Evolutionary conservation across 352 stramenopile species (phyloP).

Genomic region (Blastocystis sp.): DNA sequence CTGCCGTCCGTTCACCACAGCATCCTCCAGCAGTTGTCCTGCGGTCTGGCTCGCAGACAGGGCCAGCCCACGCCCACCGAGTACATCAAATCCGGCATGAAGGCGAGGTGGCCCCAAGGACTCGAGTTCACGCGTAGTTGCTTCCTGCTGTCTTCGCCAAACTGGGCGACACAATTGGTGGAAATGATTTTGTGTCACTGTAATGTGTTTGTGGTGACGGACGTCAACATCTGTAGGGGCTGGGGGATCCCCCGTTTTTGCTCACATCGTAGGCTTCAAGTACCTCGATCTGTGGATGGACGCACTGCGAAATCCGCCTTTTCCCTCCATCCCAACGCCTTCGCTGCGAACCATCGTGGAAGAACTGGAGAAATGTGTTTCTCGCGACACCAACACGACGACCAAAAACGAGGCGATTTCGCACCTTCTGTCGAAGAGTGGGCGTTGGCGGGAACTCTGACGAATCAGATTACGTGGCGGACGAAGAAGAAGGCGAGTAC

Average conservation of each 20-base stretch:
- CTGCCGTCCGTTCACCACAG: constrained; percentile 27
- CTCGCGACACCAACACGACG: too few relatives aligned
- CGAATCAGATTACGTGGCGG: not conserved
- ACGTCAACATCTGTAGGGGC: constrained; percentile 33
- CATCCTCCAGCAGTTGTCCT: constrained; percentile 15
- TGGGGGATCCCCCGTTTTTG: too few relatives aligned
- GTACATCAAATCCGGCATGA: not conserved
- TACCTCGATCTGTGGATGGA: constrained; percentile 37
- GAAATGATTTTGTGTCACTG: constrained; percentile 36
- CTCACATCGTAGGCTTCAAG: constrained; percentile 4
- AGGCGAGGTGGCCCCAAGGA: not conserved
- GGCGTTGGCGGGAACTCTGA: not conserved
- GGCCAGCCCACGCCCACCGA: constrained; percentile 15
- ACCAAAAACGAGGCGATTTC: not conserved
- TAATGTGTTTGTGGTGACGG: constrained; percentile 40
- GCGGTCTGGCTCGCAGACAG: not conserved
- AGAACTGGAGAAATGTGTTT: too few relatives aligned
- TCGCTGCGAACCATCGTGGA: too few relatives aligned
- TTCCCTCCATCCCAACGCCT: not conserved
- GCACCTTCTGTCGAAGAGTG: not conserved
- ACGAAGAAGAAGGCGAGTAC: not conserved
- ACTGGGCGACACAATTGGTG: not conserved
- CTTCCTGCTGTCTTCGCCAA: not conserved
- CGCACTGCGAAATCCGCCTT: not conserved
- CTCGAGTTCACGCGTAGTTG: not conserved